phyloP scores from a whole-genome alignment of 2,329 filamentous ascomycete species.

The Paracamarosporium sp. region DNA sequence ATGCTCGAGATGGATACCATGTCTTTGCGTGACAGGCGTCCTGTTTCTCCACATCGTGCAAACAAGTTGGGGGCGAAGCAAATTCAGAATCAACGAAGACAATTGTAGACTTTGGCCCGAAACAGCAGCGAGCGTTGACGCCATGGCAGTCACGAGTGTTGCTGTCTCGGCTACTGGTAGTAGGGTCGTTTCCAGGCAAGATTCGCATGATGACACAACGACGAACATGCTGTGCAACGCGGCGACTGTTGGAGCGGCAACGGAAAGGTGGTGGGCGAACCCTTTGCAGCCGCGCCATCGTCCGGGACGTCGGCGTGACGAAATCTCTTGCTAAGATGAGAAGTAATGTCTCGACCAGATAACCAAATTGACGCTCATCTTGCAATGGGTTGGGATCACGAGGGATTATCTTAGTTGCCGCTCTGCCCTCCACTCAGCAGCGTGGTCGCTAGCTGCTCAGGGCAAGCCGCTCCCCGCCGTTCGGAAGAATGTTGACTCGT shows the following conservation, averaged over 20 bases:
- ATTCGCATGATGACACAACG: background rate
- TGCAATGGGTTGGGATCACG: background rate
- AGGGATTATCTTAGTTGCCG: conserved; percentile 1
- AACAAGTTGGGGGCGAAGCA: background rate
- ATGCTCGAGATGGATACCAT: background rate
- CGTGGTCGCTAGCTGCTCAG: background rate
- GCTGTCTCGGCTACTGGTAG: background rate
- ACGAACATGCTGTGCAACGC: background rate
- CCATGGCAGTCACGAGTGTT: background rate
- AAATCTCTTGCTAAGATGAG: background rate
- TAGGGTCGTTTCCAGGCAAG: background rate
- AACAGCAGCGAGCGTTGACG: background rate
- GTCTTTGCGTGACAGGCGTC: background rate
- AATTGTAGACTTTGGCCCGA: background rate
- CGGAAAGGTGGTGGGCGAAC: background rate
- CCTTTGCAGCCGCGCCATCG: background rate
- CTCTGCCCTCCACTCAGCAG: background rate
- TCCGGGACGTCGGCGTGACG: background rate
- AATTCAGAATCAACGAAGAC: background rate
- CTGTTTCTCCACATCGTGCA: background rate
- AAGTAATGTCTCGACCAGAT: background rate
- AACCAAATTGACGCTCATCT: background rate
- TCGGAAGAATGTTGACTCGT: conserved; percentile 2
- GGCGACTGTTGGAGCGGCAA: background rate
- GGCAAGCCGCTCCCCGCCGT: background rate